A percentile compares a stretch with the other conserved stretches of the same genome.
Conservation (phyloP, 1,284 basidiomycete species). For the Takashimella tepidaria region DNA sequence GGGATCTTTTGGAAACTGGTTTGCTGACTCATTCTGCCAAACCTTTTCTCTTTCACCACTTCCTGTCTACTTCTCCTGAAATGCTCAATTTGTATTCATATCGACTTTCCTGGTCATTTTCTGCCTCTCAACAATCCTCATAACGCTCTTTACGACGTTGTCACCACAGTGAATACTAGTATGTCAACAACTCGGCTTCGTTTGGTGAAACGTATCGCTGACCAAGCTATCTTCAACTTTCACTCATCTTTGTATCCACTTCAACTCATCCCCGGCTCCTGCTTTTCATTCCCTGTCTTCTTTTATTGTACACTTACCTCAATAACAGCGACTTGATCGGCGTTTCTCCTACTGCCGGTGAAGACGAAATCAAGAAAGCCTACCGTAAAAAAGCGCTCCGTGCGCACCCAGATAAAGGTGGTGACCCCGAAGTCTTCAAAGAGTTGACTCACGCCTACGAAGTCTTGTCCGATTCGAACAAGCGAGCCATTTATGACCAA, state of each 20-base stretch:
- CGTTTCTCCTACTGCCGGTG: conserved; percentile 67
- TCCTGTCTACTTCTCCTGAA: not conserved
- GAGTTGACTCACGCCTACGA: conserved; percentile 97
- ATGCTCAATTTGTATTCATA: not conserved
- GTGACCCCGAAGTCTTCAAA: conserved; percentile 96
- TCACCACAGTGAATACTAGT: conserved; percentile 68
- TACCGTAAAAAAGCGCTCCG: conserved; percentile 90
- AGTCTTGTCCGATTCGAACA: conserved; percentile 83
- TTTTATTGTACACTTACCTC: too few relatives aligned
- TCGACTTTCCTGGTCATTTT: not conserved
- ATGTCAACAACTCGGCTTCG: conserved; percentile 13
- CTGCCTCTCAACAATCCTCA: too few relatives aligned
- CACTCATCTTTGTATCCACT: not conserved
- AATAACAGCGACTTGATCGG: conserved; percentile 66
- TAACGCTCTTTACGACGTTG: not conserved
- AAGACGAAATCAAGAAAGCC: conserved; percentile 84
- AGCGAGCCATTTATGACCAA: conserved; percentile 80
- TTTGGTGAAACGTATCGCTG: conserved; percentile 3
- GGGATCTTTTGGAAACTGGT: not conserved
- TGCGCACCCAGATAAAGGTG: conserved; percentile 93
- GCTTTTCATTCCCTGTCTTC: conserved; percentile 1
- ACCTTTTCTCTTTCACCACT: conserved; percentile 1
- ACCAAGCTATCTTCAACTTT: conserved; percentile 1
- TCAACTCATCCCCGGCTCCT: not conserved
- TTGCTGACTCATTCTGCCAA: not conserved